Conservation (phyloP, 78 protist genomes). For the Dictyostelium capitatum region DNA sequence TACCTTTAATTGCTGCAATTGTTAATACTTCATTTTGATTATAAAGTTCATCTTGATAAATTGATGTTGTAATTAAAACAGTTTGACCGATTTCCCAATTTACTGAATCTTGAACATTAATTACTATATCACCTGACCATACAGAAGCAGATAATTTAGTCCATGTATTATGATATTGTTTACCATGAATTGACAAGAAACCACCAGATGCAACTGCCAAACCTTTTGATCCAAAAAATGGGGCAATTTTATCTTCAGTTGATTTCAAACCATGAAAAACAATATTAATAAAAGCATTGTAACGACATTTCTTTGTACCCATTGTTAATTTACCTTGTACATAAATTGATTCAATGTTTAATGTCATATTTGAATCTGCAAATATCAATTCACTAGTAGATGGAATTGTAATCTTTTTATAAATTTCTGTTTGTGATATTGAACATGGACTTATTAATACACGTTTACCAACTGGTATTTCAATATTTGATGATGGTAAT, state of each 20-base stretch:
- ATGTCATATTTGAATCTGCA: slow-evolving; percentile 35
- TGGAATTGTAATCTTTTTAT: slow-evolving; percentile 51
- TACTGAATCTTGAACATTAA: slow-evolving; percentile 71
- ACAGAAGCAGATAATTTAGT: slow-evolving; percentile 77
- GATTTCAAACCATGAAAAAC: slow-evolving; percentile 59
- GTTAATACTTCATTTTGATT: slow-evolving; percentile 84
- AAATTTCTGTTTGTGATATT: slow-evolving; percentile 4
- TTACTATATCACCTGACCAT: slow-evolving; percentile 34
- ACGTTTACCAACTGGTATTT: slow-evolving; percentile 47
- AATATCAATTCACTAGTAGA: slow-evolving; percentile 40
- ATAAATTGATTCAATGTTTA: slow-evolving; percentile 29
- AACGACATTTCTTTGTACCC: slow-evolving; percentile 61
- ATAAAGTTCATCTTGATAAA: slow-evolving; percentile 12
- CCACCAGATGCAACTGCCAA: slow-evolving; percentile 63
- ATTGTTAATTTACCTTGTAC: slow-evolving; percentile 58
- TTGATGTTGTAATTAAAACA: slow-evolving; percentile 80
- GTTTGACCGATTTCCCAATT: slow-evolving; percentile 87
- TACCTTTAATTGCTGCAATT: slow-evolving; percentile 43
- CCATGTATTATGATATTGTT: slow-evolving; percentile 85
- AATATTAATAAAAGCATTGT: slow-evolving; percentile 24
- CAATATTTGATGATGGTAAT: slow-evolving; percentile 35
- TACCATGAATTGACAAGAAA: slow-evolving; percentile 50
- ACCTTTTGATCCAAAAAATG: slow-evolving; percentile 58
- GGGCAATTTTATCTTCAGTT: neutral
- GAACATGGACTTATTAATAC: slow-evolving; percentile 75